A percentile compares a stretch with the other conserved stretches of the same genome.
These are phyloP conservation scores for Lignosus rhinocerotis DNA, from an alignment of 1,284 basidiomycete genomes.

Conservation along the genomic window DNA sequence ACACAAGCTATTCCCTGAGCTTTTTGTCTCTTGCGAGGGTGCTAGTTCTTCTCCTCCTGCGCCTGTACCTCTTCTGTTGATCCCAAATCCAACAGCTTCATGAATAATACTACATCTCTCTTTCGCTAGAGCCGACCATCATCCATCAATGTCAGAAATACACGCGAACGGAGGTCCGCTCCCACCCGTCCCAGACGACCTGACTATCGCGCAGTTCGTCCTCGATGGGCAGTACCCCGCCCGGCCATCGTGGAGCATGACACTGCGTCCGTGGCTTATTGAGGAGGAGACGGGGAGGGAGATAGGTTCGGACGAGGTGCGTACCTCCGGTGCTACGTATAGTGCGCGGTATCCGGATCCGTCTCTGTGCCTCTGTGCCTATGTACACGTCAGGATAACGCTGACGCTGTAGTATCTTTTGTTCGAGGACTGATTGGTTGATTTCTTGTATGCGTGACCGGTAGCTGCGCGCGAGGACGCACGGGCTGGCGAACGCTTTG, in stretches of 20 bases:
- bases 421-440: no score
- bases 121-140: background rate
- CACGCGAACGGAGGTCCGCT: slow-evolving; percentile 26
- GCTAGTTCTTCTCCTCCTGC: no score
- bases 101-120: background rate
- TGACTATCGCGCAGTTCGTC: slow-evolving; percentile 73
- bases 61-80: no score
- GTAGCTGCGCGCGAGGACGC: slow-evolving; percentile 15
- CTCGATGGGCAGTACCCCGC: slow-evolving; percentile 51
- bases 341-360: background rate
- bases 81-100: no score
- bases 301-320: slow-evolving; percentile 52
- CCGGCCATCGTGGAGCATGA: slow-evolving; percentile 38
- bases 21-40: no score
- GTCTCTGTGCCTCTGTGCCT: no score
- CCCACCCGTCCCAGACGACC: slow-evolving; percentile 59
- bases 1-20: no score
- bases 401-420: background rate
- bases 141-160: background rate
- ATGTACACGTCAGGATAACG: no score
- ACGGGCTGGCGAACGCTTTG: slow-evolving; percentile 18
- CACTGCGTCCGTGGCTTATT: slow-evolving; percentile 49
- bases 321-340: slow-evolving; percentile 9
- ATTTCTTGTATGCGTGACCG: no score
- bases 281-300: slow-evolving; percentile 56